These are phyloP conservation scores for Lachnum nothofagi DNA, from an alignment of 2,329 filamentous ascomycete genomes.

Conservation along the genomic window DNA sequence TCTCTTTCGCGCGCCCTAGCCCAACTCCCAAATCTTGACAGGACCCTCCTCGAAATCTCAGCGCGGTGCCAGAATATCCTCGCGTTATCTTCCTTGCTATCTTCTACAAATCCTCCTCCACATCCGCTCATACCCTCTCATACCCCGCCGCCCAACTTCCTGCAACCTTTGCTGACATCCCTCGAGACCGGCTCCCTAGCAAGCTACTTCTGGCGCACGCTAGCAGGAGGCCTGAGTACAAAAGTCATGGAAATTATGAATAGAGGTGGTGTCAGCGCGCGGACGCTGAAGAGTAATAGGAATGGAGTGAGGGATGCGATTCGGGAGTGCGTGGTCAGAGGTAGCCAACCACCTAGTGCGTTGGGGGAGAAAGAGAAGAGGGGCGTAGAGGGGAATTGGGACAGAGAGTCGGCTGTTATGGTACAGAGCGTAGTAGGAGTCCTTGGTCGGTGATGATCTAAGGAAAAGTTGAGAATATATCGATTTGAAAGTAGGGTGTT, in stretches of 20 bases:
- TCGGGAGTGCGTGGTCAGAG: constrained; percentile 74
- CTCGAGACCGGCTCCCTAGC: constrained; percentile 83
- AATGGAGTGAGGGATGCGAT: constrained; percentile 72
- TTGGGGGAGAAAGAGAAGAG: constrained; percentile 55
- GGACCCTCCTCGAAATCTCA: constrained; percentile 74
- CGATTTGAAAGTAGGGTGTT: too few relatives aligned
- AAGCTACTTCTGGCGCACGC: constrained; percentile 88
- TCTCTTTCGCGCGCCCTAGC: constrained; percentile 70
- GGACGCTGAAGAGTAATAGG: constrained; percentile 72
- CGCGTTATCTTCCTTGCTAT: constrained; percentile 75
- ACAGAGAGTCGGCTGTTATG: constrained; percentile 92
- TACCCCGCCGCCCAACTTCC: constrained; percentile 44
- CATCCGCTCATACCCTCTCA: constrained; percentile 58
- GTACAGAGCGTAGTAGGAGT: constrained; percentile 66
- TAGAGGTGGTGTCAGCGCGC: constrained; percentile 75
- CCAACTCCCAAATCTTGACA: constrained; percentile 75
- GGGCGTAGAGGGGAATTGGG: constrained; percentile 57
- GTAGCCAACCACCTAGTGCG: constrained; percentile 61
- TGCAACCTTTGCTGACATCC: constrained; percentile 67
- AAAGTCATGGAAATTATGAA: constrained; percentile 80
- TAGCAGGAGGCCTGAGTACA: constrained; percentile 70
- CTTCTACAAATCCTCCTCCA: constrained; percentile 57
- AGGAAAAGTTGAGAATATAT: background rate
- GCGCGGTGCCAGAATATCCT: constrained; percentile 85
- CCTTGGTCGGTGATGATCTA: constrained; percentile 30